These are phyloP conservation scores for Cucurbita ficifolia DNA, from an alignment of 306 rosid genomes.

Conservation along the genomic window DNA sequence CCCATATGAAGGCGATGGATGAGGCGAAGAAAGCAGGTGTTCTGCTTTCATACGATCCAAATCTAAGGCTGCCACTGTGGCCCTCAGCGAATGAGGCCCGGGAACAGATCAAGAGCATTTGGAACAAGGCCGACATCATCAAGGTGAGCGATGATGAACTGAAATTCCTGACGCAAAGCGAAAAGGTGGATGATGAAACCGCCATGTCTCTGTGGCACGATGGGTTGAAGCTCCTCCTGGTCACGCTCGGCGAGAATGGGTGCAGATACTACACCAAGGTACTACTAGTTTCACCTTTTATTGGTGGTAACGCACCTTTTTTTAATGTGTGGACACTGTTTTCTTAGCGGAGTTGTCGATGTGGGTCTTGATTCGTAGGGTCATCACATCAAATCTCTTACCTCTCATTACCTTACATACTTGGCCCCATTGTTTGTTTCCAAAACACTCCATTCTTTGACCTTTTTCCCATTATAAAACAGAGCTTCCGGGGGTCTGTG, in stretches of 20 bases:
- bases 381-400: too few relatives aligned
- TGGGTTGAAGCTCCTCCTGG: slow-evolving; percentile 75
- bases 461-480: background rate
- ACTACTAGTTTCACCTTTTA: background rate
- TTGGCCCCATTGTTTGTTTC: background rate
- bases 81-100: slow-evolving; percentile 69
- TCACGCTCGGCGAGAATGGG: slow-evolving; percentile 84
- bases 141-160: slow-evolving; percentile 85
- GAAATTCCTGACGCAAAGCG: slow-evolving; percentile 60
- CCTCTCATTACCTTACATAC: too few relatives aligned
- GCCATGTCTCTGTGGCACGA: slow-evolving; percentile 76
- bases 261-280: slow-evolving; percentile 93
- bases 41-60: slow-evolving; percentile 78
- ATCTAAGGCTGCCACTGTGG: slow-evolving; percentile 70
- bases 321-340: background rate
- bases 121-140: slow-evolving; percentile 82
- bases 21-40: slow-evolving; percentile 82
- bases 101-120: slow-evolving; percentile 65
- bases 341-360: background rate
- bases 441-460: too few relatives aligned
- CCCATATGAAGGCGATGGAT: slow-evolving; percentile 82
- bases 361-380: slow-evolving; percentile 2
- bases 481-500: slow-evolving; percentile 72
- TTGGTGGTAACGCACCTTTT: background rate
- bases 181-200: slow-evolving; percentile 55